phyloP scores from a whole-genome alignment of 345 rosid species.

The Corymbia maculata region DNA sequence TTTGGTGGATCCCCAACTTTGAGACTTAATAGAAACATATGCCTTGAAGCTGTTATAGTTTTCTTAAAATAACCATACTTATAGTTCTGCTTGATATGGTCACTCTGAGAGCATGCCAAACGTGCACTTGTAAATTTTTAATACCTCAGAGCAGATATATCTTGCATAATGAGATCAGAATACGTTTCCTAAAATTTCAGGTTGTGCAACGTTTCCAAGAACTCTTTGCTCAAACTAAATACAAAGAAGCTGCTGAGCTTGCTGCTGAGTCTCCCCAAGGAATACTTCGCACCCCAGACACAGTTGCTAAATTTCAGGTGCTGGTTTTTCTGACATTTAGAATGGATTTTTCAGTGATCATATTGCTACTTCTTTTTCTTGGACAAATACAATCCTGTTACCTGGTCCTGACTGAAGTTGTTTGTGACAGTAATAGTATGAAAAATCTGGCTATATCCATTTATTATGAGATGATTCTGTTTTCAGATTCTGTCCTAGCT shows the following conservation, averaged over 20 bases:
- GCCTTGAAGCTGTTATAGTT: background rate
- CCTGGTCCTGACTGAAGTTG: background rate
- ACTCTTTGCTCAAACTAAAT: slow-evolving; percentile 91
- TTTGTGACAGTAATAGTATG: background rate
- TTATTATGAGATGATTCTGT: background rate
- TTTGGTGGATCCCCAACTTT: background rate
- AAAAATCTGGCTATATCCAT: background rate
- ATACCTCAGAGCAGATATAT: background rate
- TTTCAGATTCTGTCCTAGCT: background rate
- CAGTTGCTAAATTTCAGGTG: slow-evolving; percentile 98
- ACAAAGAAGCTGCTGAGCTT: slow-evolving; percentile 99
- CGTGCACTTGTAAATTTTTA: background rate
- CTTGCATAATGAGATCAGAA: background rate
- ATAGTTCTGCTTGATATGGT: background rate
- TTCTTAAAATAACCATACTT: background rate
- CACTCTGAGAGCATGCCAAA: background rate
- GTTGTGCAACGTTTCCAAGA: slow-evolving; percentile 99
- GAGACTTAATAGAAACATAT: background rate
- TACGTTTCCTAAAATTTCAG: slow-evolving; percentile 24
- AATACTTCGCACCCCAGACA: slow-evolving; percentile 91
- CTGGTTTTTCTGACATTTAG: background rate
- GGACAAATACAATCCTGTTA: background rate
- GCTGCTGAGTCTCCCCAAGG: slow-evolving; percentile 99
- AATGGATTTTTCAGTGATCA: background rate
- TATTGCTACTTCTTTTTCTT: background rate